Conservation (phyloP, 2,329 filamentous ascomycete species). For the Leptographium flavum region DNA sequence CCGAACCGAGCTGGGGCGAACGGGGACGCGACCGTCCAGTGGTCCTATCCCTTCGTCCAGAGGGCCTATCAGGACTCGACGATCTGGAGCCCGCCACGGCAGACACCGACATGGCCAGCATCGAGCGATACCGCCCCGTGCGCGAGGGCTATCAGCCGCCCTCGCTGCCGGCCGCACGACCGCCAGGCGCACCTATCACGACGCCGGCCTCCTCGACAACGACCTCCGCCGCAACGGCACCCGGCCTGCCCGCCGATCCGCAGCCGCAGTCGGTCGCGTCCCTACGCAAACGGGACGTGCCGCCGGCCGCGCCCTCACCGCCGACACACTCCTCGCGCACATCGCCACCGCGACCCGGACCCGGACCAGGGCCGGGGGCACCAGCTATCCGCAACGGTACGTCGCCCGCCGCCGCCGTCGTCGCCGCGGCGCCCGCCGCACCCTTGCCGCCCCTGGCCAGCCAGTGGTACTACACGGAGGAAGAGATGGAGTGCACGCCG, state of each 20-base stretch:
- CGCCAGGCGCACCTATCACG: constrained; percentile 4
- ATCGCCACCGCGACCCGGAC: constrained; percentile 34
- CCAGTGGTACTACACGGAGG: constrained; percentile 83
- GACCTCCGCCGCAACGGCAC: background rate
- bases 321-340: constrained; percentile 39
- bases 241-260: constrained; percentile 17
- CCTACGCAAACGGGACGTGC: constrained; percentile 35
- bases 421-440: too few species aligned
- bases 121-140: constrained; percentile 43
- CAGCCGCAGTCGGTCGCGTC: constrained; percentile 33
- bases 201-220: background rate
- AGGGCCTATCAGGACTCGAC: background rate
- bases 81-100: background rate
- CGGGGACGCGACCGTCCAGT: background rate
- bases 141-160: constrained; percentile 45
- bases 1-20: background rate
- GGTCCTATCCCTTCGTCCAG: background rate
- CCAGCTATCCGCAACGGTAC: constrained; percentile 1
- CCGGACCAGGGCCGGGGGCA: background rate
- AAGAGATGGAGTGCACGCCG: constrained; percentile 70
- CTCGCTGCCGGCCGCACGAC: constrained; percentile 22
- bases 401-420: background rate
- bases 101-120: constrained; percentile 34
- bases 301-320: constrained; percentile 47
- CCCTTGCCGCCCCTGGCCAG: constrained; percentile 18